Evolutionary conservation across 2,329 filamentous ascomycete genomes (phyloP), one percentile per base, ranked within the genome.

Genomic region (Myriosclerotinia scirpicola): DNA sequence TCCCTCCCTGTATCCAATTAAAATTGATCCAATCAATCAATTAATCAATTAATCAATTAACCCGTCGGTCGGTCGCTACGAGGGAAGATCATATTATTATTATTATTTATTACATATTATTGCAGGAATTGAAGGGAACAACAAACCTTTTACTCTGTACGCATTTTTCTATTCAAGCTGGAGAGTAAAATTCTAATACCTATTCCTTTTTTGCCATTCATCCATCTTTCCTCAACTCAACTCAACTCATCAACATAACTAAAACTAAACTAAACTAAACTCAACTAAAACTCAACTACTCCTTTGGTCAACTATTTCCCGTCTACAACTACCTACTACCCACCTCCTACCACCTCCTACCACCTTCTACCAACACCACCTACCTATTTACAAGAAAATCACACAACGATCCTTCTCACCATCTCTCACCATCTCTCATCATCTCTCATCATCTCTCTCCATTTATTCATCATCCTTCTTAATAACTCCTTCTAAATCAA

Each of bases 21-120:
- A 65, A 69, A 65, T 48, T 65, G 58, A 40, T 59, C 65, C 15
- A 22, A 54, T 36, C 64, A 64, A 67, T 70, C 69, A 69, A 70
- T 53, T 69, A 34, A 34, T 34, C 5, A 34, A 34, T 66, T 14
- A 22, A 54, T 30, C 64, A 64, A 67, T 70, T 69, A 69, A 70
- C 54, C 69, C 69, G 69, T 34, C 26, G 26, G 69, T 34, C 26
- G 26, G 26, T 72, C 69, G 68, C 70, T 72, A 70, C 71, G 59
- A 71, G 72, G 73, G 59, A 71, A 73, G 73, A 72, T 74, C 73
- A 74, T 62, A 72, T 72, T 74, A n/a, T n/a, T n/a, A n/a, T n/a
- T n/a, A n/a, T n/a, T n/a, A n/a, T n/a, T n/a, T n/a, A n/a, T n/a
- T n/a, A n/a, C n/a, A n/a, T n/a, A n/a, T n/a, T n/a, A n/a, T n/a